phyloP scores from a whole-genome alignment of 768 basidiomycete species.

The Suillus lakei region DNA sequence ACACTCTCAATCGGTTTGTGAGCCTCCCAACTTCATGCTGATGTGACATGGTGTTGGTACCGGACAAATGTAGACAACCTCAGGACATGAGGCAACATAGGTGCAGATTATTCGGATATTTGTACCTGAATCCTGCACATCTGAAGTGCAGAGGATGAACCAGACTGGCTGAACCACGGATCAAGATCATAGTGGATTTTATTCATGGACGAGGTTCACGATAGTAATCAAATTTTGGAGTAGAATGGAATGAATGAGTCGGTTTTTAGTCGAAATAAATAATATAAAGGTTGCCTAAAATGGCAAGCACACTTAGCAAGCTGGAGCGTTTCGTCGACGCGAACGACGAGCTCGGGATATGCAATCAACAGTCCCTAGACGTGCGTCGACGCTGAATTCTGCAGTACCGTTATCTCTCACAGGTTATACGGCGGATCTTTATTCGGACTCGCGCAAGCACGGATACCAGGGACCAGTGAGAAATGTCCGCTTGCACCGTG shows the following conservation, averaged over 20 bases:
- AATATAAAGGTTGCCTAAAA: background rate
- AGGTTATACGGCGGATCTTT: constrained; percentile 32
- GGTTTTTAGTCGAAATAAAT: too few species aligned
- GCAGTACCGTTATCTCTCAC: constrained; percentile 7
- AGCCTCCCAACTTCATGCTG: background rate
- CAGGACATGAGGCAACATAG: background rate
- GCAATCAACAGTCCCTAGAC: constrained; percentile 30
- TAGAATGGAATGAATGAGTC: too few species aligned
- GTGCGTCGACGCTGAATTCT: constrained; percentile 30
- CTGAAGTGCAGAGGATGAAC: too few species aligned
- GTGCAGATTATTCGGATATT: too few species aligned
- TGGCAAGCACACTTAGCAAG: background rate
- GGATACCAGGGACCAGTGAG: constrained; percentile 50
- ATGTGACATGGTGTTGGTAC: background rate
- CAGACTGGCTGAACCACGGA: too few species aligned
- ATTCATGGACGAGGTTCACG: too few species aligned
- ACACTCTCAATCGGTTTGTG: background rate
- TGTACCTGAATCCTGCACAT: too few species aligned
- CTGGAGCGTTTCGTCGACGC: background rate
- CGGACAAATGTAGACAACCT: background rate
- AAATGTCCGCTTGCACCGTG: constrained; percentile 64
- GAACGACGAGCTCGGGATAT: constrained; percentile 17
- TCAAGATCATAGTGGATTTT: too few species aligned
- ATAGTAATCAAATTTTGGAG: too few species aligned
- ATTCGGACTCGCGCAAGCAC: constrained; percentile 48